Evolutionary conservation across 1,284 basidiomycete species (phyloP), one percentile per base, ranked within the genome.

Genomic region (Ganoderma resinaceum): DNA sequence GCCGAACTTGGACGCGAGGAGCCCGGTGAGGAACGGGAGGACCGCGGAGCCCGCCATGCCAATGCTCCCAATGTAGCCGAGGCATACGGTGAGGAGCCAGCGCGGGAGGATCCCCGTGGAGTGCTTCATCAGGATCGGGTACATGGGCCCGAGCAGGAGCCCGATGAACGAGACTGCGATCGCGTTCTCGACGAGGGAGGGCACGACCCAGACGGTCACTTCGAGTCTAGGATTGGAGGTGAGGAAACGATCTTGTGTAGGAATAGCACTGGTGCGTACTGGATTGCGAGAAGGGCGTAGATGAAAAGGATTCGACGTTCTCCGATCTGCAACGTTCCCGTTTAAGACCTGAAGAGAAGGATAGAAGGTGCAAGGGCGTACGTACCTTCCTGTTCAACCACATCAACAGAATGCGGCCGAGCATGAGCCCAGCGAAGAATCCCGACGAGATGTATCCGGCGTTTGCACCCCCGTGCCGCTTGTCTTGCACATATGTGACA

Each of bases 61-160:
- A 61, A 92, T 80, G n/a, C 87, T 87, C 2, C 86, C 84, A 42
- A 90, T 89, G 87, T 89, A 90, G 1, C 91, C 91, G 40, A 92
- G 88, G 20, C 87, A 85, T 3, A 83, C 89, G 0, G 86, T 87
- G 62, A 91, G 84, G 11, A 92, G 81, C 82, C 87, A 89, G 11
- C 82, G 82, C 8, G 91, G 91, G 5, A 93, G 78, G 65, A 92
- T 81, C 3, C 83, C 81, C 16, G 85, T 84, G 5, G 87, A 79
- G 65, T 87, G 83, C 72, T 87, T 88, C 81, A 90, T 86, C 20
- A 87, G 84, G 66, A 91, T 88, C 0, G 89, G 90, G 74, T 89
- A 92, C 82, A 91, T 87, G 0, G 90, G 90, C 0, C 75, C 75
- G 31, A 76, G 66, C 18, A 74, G 62, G 11, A 74, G 61, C 26